Evolutionary conservation across 192 early-diverging fungal genomes (phyloP), one percentile per base, ranked within the genome.

Genomic region (Backusella tarrabulga): DNA sequence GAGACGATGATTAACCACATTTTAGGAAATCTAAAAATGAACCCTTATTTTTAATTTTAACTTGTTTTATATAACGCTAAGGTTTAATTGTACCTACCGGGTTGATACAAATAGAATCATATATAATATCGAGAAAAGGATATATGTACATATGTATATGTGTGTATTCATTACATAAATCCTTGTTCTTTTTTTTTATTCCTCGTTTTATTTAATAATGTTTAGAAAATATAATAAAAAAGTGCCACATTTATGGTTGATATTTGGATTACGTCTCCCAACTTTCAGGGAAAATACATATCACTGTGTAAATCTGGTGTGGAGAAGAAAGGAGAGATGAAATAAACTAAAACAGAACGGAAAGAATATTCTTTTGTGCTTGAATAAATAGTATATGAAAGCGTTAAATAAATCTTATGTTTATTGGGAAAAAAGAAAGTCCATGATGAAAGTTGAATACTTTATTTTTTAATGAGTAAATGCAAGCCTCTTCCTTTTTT

Each of bases 1-100:
- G 54, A 60, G 23, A 26, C 26, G 54, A 26, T 26, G 23, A 26
- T 60, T 21, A 60, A 29, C 54, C n/a, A 60, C 17, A 60, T 60
- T 60, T 60, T 26, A 60, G 23, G 54, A 60, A 60, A 29, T 60
- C 54, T 26, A 60, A 2, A 56, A 26, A 26, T 60, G 23, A 60
- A 60, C 54, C 54, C 54, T 60, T 63, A 11, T 63, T 63, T 63
- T 63, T 26, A 63, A 63, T 63, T 63, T 63, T 63, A 63, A 14
- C 26, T 63, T 63, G 56, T 14, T 50, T 50, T 50, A 44, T 40
- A 14, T 44, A 50, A n/a, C 19, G 21, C 21, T 50, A 50, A 50
- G n/a, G 19, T 50, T 50, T 50, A n/a, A 17, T 50, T 19, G 19
- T 29, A 63, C 56, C 11, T 63, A 26, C 12, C 11, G 26, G 12